These are phyloP conservation scores for Metschnikowia drakensbergensis DNA, from an alignment of 805 yeast genomes.

Conservation along the genomic window DNA sequence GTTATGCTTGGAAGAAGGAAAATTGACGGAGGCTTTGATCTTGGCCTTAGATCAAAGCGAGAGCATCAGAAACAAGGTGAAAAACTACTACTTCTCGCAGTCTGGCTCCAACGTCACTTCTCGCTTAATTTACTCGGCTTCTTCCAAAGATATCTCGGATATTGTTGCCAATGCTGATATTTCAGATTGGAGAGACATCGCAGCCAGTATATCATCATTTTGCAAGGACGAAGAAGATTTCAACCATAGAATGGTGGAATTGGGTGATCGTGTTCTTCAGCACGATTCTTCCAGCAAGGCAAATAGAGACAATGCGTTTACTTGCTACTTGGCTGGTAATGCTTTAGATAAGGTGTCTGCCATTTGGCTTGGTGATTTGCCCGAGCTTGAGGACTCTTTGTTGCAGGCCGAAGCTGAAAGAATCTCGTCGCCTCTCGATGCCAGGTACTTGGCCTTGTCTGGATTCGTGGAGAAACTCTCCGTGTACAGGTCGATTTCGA, in stretches of 20 bases:
- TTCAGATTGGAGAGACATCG: conserved; percentile 77
- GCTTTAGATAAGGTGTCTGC: conserved; percentile 73
- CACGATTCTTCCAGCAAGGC: conserved; percentile 17
- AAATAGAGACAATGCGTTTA: conserved; percentile 69
- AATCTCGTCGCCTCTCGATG: conserved; percentile 64
- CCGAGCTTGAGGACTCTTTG: conserved; percentile 37
- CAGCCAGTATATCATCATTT: conserved; percentile 57
- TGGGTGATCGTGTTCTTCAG: conserved; percentile 73
- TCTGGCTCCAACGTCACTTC: conserved; percentile 55
- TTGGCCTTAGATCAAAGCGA: conserved; percentile 69
- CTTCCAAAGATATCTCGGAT: conserved; percentile 56
- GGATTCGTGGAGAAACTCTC: conserved; percentile 81
- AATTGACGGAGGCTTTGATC: conserved; percentile 74
- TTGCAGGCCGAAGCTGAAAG: conserved; percentile 44
- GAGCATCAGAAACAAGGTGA: conserved; percentile 60
- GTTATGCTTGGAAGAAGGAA: conserved; percentile 57
- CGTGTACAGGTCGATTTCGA: conserved; percentile 57
- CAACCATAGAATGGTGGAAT: conserved; percentile 51
- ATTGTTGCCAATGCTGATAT: conserved; percentile 75
- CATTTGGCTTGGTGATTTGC: conserved; percentile 79
- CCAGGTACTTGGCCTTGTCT: conserved; percentile 76
- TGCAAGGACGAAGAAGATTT: conserved; percentile 40
- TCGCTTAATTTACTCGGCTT: conserved; percentile 66
- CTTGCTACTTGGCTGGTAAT: conserved; percentile 75
- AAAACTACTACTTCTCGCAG: conserved; percentile 64